phyloP scores from a whole-genome alignment of 2,329 filamentous ascomycete genomes.

The Fusarium pseudoanthophilum region DNA sequence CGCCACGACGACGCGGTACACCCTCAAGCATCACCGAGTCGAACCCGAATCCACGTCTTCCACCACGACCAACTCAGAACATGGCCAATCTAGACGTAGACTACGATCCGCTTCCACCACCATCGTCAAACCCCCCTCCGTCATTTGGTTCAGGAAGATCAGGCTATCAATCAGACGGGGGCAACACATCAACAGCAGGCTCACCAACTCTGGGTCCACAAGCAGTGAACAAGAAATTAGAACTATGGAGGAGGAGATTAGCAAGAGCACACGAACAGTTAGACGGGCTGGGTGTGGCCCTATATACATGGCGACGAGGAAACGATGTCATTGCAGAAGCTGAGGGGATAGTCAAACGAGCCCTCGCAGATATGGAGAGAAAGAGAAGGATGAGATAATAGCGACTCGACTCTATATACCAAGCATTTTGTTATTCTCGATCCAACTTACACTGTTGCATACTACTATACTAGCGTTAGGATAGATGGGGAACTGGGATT shows the following conservation, averaged over 20 bases:
- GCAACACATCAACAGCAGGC: slow-evolving; percentile 47
- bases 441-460: background rate
- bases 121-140: slow-evolving; percentile 40
- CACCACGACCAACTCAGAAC: slow-evolving; percentile 46
- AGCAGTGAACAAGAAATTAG: slow-evolving; percentile 72
- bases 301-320: slow-evolving; percentile 80
- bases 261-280: slow-evolving; percentile 71
- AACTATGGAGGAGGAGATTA: slow-evolving; percentile 77
- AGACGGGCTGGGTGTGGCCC: slow-evolving; percentile 70
- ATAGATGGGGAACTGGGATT: background rate
- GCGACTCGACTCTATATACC: background rate
- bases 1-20: slow-evolving; percentile 58
- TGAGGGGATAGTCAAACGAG: slow-evolving; percentile 69
- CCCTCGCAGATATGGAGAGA: slow-evolving; percentile 57
- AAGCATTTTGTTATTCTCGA: background rate
- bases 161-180: slow-evolving; percentile 46
- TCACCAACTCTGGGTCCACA: slow-evolving; percentile 51
- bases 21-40: slow-evolving; percentile 46
- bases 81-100: slow-evolving; percentile 55
- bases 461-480: slow-evolving; percentile 2
- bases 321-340: slow-evolving; percentile 76
- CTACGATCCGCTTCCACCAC: slow-evolving; percentile 54
- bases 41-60: slow-evolving; percentile 43
- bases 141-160: slow-evolving; percentile 43
- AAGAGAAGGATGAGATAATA: slow-evolving; percentile 33